Evolutionary conservation across 257 asterid species (phyloP).

Genomic region (Ehretia macrophylla): DNA sequence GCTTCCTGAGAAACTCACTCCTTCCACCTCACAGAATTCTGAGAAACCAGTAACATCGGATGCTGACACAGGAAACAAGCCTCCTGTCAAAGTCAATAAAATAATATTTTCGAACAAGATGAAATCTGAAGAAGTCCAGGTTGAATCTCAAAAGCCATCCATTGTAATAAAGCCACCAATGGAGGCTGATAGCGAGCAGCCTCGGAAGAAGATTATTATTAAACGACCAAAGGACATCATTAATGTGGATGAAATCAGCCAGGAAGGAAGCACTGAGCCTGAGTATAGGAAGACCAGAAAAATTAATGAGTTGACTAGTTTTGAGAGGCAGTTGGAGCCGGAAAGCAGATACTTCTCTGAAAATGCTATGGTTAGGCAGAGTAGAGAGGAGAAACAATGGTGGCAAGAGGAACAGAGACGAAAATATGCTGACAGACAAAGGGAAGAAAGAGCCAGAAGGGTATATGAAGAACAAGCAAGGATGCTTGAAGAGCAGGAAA

Average conservation of each 20-base stretch:
- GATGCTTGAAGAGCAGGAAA: constrained; percentile 54
- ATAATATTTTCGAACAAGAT: constrained; percentile 70
- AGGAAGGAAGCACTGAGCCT: constrained; percentile 76
- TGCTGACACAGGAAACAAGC: constrained; percentile 57
- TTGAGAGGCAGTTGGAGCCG: constrained; percentile 47
- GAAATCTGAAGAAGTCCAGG: constrained; percentile 60
- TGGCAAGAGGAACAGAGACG: constrained; percentile 60
- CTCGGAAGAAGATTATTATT: constrained; percentile 73
- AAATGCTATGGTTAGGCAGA: constrained; percentile 57
- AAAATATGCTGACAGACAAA: constrained; percentile 50
- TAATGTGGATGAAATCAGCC: constrained; percentile 67
- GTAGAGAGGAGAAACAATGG: constrained; percentile 49
- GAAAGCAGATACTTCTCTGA: constrained; percentile 41
- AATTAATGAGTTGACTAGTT: constrained; percentile 62
- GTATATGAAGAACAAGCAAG: constrained; percentile 41
- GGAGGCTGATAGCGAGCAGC: constrained; percentile 66
- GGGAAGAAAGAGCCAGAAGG: constrained; percentile 58
- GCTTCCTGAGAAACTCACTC: constrained; percentile 64
- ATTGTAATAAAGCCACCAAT: constrained; percentile 72
- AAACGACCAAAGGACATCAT: constrained; percentile 70
- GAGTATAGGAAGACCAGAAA: constrained; percentile 82
- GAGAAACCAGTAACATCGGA: constrained; percentile 64
- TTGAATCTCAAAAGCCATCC: constrained; percentile 62
- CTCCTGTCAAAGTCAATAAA: constrained; percentile 67
- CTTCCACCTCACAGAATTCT: constrained; percentile 70